A percentile compares a stretch with the other conserved stretches of the same genome.
Conservation (phyloP, 2,329 filamentous ascomycete genomes). For the Fusarium protoensiforme region DNA sequence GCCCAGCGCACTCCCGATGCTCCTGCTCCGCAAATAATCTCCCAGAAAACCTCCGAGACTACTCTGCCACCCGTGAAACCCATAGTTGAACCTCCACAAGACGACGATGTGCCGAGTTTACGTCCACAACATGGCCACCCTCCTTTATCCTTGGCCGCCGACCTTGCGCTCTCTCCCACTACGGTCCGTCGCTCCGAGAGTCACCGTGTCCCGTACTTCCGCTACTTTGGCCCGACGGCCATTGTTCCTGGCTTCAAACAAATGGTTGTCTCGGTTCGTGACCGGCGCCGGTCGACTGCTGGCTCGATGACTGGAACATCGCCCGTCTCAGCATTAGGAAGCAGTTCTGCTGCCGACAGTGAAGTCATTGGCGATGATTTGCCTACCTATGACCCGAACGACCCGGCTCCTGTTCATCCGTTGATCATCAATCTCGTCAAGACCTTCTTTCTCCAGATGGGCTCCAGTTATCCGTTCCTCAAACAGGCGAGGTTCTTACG, state of each 20-base stretch:
- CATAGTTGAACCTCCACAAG: slow-evolving; percentile 19
- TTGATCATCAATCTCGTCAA: slow-evolving; percentile 82
- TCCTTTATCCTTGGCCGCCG: slow-evolving; percentile 24
- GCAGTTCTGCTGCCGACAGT: slow-evolving; percentile 56
- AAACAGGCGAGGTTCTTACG: slow-evolving; percentile 77
- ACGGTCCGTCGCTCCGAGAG: slow-evolving; percentile 62
- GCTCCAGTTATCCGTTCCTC: slow-evolving; percentile 88
- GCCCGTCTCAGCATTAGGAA: slow-evolving; percentile 53
- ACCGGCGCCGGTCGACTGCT: slow-evolving; percentile 68
- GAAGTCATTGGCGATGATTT: slow-evolving; percentile 63
- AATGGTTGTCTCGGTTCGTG: slow-evolving; percentile 84
- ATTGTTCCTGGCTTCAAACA: slow-evolving; percentile 94
- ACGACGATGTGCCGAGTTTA: slow-evolving; percentile 1
- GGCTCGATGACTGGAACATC: slow-evolving; percentile 68
- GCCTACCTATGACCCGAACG: slow-evolving; percentile 81
- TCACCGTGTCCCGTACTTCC: slow-evolving; percentile 84
- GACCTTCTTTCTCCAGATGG: slow-evolving; percentile 83
- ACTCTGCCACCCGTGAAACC: slow-evolving; percentile 18
- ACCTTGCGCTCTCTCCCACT: slow-evolving; percentile 52
- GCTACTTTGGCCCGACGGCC: slow-evolving; percentile 90
- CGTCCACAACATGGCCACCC: slow-evolving; percentile 16
- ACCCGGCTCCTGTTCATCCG: slow-evolving; percentile 75
- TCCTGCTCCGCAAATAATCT: slow-evolving; percentile 6
- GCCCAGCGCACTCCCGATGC: slow-evolving; percentile 23
- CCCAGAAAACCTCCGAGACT: slow-evolving; percentile 2